These are phyloP conservation scores for Cyanodermella asteris DNA, from an alignment of 2,329 filamentous ascomycete genomes.

Conservation along the genomic window DNA sequence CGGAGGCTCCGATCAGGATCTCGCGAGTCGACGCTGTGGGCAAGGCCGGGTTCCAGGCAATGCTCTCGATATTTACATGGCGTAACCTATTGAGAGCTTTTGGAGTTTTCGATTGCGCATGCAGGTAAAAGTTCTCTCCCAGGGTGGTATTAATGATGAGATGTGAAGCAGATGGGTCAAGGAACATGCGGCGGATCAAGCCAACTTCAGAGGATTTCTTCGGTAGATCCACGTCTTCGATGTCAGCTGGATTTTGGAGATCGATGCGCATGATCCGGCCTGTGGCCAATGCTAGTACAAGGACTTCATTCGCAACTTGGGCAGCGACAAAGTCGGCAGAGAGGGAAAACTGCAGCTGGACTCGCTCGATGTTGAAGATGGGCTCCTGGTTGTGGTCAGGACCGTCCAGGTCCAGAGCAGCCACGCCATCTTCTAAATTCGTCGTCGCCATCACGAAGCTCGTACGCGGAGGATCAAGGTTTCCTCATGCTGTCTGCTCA, in stretches of 20 bases:
- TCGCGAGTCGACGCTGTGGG: slow-evolving; percentile 88
- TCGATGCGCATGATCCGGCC: slow-evolving; percentile 87
- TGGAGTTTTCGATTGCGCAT: slow-evolving; percentile 78
- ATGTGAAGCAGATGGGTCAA: slow-evolving; percentile 91
- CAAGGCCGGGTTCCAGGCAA: slow-evolving; percentile 86
- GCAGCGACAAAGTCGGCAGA: slow-evolving; percentile 90
- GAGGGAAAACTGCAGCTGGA: slow-evolving; percentile 83
- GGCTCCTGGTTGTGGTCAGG: slow-evolving; percentile 43
- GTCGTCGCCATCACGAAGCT: slow-evolving; percentile 53
- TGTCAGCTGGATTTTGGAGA: slow-evolving; percentile 78
- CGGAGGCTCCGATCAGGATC: slow-evolving; percentile 76
- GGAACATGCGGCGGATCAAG: slow-evolving; percentile 85
- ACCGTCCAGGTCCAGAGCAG: slow-evolving; percentile 39
- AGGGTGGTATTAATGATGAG: slow-evolving; percentile 75
- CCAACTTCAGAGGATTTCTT: slow-evolving; percentile 82
- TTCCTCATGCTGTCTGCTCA: background rate
- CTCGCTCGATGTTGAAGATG: slow-evolving; percentile 85
- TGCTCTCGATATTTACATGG: slow-evolving; percentile 65
- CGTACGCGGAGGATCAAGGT: too few species aligned
- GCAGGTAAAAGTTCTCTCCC: slow-evolving; percentile 94
- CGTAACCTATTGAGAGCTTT: slow-evolving; percentile 63
- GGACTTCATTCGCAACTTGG: slow-evolving; percentile 91
- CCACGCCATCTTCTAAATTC: slow-evolving; percentile 48
- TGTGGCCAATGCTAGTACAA: slow-evolving; percentile 78
- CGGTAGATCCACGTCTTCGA: slow-evolving; percentile 97